These are phyloP conservation scores for Globisporangium solare DNA, from an alignment of 352 stramenopile species.

Conservation along the genomic window DNA sequence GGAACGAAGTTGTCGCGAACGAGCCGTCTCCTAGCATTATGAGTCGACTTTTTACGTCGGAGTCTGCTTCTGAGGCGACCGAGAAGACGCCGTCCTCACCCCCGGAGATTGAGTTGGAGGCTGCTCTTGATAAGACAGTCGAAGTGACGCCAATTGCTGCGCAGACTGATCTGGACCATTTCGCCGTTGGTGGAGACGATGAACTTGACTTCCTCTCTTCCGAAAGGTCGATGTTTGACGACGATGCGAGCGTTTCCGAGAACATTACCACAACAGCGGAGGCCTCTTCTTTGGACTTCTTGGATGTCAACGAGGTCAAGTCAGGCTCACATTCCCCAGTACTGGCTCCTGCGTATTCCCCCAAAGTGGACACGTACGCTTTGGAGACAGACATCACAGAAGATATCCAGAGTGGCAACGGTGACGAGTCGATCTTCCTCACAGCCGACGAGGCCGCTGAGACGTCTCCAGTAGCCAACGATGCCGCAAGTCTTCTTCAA, in stretches of 20 bases:
- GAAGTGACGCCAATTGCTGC: background rate
- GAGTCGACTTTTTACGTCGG: background rate
- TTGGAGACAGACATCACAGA: conserved; percentile 42
- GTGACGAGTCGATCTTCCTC: background rate
- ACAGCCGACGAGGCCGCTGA: background rate
- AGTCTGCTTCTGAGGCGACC: background rate
- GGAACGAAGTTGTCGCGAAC: background rate
- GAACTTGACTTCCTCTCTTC: conserved; percentile 35
- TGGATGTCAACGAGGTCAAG: background rate
- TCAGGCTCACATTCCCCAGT: background rate
- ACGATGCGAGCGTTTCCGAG: conserved; percentile 1
- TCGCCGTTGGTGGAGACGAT: conserved; percentile 7
- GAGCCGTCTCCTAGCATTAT: background rate
- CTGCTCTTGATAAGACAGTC: background rate
- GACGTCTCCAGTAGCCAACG: too few species aligned
- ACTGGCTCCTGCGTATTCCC: conserved; percentile 5
- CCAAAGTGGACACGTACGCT: conserved; percentile 2
- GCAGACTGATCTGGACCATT: background rate
- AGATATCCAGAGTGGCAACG: conserved; percentile 35
- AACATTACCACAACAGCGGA: background rate
- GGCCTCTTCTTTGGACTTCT: background rate
- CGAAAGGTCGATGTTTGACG: conserved; percentile 11
- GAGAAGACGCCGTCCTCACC: background rate
- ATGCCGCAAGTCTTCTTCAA: background rate
- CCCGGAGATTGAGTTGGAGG: background rate